phyloP scores from a whole-genome alignment of 148 eudicot genomes.

The Chenopodium album region DNA sequence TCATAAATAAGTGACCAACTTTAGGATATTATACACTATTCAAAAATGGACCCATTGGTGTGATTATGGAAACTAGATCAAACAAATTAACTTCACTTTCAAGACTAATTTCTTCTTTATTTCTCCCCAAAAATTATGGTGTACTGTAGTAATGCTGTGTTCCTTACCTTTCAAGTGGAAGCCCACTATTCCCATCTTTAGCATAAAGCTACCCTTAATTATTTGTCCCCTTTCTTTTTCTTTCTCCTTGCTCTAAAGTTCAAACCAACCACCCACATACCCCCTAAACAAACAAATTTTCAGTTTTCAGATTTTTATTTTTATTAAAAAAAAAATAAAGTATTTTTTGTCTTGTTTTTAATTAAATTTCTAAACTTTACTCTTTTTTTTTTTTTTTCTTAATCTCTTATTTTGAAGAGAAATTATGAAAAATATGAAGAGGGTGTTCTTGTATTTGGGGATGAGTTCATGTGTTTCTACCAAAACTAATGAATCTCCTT shows the following conservation, averaged over 20 bases:
- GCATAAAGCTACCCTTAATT: slow-evolving; percentile 29
- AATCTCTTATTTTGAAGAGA: background rate
- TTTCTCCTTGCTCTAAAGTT: slow-evolving; percentile 3
- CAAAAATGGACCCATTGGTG: background rate
- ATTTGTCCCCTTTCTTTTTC: slow-evolving; percentile 15
- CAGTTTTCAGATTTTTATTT: background rate
- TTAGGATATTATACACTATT: no score
- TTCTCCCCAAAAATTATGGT: no score
- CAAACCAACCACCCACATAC: slow-evolving; percentile 31
- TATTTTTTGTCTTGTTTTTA: background rate
- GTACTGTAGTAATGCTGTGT: no score
- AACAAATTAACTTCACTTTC: slow-evolving; percentile 28
- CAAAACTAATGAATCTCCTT: slow-evolving; percentile 11
- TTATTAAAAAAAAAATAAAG: no score
- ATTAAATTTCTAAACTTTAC: background rate
- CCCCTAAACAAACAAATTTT: slow-evolving; percentile 25
- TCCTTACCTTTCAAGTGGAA: slow-evolving; percentile 12
- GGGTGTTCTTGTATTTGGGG: slow-evolving; percentile 29
- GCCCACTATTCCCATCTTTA: slow-evolving; percentile 31
- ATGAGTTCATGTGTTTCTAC: slow-evolving; percentile 37
- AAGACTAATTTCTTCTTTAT: slow-evolving; percentile 20
- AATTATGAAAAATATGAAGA: slow-evolving; percentile 26
- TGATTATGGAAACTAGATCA: background rate
- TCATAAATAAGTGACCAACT: no score
- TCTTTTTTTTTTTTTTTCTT: background rate